Conservation (phyloP, 257 asterid genomes). For the Perilla frutescens region DNA sequence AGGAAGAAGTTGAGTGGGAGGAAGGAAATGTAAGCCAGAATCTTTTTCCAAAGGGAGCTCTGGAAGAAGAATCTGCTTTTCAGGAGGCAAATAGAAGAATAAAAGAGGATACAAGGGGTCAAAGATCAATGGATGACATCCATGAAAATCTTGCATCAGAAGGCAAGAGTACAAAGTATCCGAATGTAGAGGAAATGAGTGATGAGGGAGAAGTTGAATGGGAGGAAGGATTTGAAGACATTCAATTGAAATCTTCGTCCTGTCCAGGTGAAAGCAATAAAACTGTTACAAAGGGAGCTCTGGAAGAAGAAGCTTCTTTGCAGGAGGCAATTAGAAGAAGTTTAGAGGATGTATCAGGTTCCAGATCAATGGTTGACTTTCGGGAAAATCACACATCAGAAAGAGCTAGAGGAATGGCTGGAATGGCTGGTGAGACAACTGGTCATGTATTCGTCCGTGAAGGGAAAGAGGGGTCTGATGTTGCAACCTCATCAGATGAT, state of each 20-base stretch:
- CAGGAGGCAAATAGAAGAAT: constrained; percentile 85
- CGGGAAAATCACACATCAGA: constrained; percentile 36
- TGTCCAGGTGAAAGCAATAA: constrained; percentile 43
- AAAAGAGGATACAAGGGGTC: constrained; percentile 56
- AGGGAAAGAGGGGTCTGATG: constrained; percentile 40
- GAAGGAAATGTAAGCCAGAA: constrained; percentile 58
- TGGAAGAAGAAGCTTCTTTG: constrained; percentile 76
- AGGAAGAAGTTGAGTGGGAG: constrained; percentile 83
- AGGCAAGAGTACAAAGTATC: constrained; percentile 16
- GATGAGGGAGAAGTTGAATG: constrained; percentile 72
- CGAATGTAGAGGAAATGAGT: constrained; percentile 19
- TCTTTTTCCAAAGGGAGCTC: constrained; percentile 55
- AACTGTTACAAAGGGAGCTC: constrained; percentile 60
- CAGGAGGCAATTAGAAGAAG: constrained; percentile 92
- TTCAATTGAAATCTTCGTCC: constrained; percentile 46
- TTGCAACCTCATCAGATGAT: constrained; percentile 31
- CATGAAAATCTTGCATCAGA: constrained; percentile 35
- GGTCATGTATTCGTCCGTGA: constrained; percentile 34
- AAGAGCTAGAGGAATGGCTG: constrained; percentile 37
- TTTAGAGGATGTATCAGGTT: constrained; percentile 56
- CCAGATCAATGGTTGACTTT: constrained; percentile 33
- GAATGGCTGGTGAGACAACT: constrained; percentile 32
- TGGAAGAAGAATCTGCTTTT: constrained; percentile 70
- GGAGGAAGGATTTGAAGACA: constrained; percentile 74
- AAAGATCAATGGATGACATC: constrained; percentile 33